Percentiles rank a stretch among this genome's conserved stretches.
These are phyloP conservation scores for Cystofilobasidium bisporidii DNA, from an alignment of 768 basidiomycete species.

Conservation along the genomic window DNA sequence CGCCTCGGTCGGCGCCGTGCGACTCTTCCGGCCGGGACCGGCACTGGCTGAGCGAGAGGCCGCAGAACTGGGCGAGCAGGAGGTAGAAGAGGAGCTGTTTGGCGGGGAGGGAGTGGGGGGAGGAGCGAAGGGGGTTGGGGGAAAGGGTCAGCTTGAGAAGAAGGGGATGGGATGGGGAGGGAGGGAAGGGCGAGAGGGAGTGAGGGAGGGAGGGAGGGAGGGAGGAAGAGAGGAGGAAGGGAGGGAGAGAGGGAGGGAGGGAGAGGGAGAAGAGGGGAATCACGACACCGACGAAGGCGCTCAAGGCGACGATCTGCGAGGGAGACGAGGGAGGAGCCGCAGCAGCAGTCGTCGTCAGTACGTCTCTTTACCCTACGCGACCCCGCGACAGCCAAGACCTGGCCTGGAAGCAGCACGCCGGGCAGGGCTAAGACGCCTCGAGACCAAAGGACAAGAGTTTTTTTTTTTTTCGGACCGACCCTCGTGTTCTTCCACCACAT, in stretches of 20 bases:
- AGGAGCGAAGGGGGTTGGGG: slow-evolving; percentile 27
- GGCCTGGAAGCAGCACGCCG: background rate
- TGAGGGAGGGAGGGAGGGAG: too few species aligned
- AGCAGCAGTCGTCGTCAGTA: too few species aligned
- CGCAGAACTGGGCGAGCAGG: slow-evolving; percentile 80
- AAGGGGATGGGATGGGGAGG: slow-evolving; percentile 19
- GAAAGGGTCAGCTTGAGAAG: background rate
- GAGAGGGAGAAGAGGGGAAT: slow-evolving; percentile 16
- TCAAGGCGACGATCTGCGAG: slow-evolving; percentile 45
- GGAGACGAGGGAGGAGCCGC: background rate
- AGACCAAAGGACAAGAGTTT: too few species aligned
- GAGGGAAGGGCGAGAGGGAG: slow-evolving; percentile 35
- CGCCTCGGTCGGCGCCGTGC: too few species aligned
- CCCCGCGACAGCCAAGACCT: background rate
- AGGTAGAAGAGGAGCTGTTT: slow-evolving; percentile 65
- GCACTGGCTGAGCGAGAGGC: slow-evolving; percentile 65
- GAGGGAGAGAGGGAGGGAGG: slow-evolving; percentile 47
- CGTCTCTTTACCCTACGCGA: background rate
- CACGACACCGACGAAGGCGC: slow-evolving; percentile 50
- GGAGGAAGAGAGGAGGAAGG: too few species aligned
- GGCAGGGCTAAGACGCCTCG: too few species aligned
- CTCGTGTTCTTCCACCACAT: slow-evolving; percentile 44
- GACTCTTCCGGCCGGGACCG: background rate
- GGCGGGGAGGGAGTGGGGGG: background rate
- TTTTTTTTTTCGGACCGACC: too few species aligned